Conservation (phyloP, 306 rosid genomes). For the Malus domestica region ASM211411v1 NC_041800.1:25427233-25427732, state of each 20-base stretch:
- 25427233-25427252: constrained; percentile 64
- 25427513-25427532: no score
- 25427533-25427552: no score
- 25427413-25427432: neutral
- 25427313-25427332: neutral
- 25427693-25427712: neutral
- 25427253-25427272: constrained; percentile 89
- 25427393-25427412: neutral
- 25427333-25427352: neutral
- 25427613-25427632: no score
- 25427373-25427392: neutral
- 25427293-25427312: constrained; percentile 37
- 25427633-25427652: no score
- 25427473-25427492: constrained; percentile 53
- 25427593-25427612: no score
- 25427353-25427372: neutral
- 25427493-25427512: constrained; percentile 1
- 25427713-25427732: no score
- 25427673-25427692: no score
- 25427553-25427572: no score
- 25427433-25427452: constrained; percentile 31
- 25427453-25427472: constrained; percentile 88
- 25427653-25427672: neutral
- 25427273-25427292: constrained; percentile 84
- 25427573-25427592: no score